Percentiles rank a stretch among this genome's conserved stretches.
Conservation (phyloP, 2,329 filamentous ascomycete species). For the Metarhizium guizhouense region DNA sequence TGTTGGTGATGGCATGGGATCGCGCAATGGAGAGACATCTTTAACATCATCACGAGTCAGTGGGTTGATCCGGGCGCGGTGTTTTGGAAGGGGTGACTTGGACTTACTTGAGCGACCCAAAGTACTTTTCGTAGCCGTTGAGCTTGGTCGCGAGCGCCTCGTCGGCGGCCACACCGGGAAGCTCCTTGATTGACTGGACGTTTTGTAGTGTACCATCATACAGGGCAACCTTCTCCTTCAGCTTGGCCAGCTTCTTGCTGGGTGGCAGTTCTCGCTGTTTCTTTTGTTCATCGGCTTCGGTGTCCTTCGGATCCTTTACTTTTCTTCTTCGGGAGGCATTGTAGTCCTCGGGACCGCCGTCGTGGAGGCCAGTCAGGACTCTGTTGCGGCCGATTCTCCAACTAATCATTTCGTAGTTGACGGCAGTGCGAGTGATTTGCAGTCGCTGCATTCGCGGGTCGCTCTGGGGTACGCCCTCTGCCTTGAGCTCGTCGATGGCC, state of each 20-base stretch:
- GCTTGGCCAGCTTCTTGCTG: constrained; percentile 65
- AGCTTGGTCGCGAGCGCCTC: constrained; percentile 66
- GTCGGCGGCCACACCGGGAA: constrained; percentile 85
- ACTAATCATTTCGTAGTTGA: constrained; percentile 88
- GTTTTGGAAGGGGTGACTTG: background rate
- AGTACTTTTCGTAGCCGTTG: constrained; percentile 72
- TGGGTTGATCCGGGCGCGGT: background rate
- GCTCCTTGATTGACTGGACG: constrained; percentile 78
- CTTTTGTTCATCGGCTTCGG: constrained; percentile 25
- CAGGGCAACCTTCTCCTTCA: constrained; percentile 80
- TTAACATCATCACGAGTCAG: background rate
- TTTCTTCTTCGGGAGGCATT: constrained; percentile 42
- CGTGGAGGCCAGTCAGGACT: constrained; percentile 72
- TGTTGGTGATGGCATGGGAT: constrained; percentile 68
- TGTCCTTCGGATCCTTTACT: constrained; percentile 17
- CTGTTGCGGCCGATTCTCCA: constrained; percentile 93
- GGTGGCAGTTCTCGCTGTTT: constrained; percentile 53
- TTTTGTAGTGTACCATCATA: constrained; percentile 90
- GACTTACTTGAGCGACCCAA: constrained; percentile 74
- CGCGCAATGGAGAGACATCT: constrained; percentile 78
- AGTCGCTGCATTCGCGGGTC: constrained; percentile 86
- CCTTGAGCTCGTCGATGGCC: constrained; percentile 81
- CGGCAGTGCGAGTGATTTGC: constrained; percentile 84
- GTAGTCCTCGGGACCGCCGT: constrained; percentile 57
- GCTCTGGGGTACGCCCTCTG: constrained; percentile 74